phyloP scores from a whole-genome alignment of 192 early-diverging fungal species.

The Podila epigama region DNA sequence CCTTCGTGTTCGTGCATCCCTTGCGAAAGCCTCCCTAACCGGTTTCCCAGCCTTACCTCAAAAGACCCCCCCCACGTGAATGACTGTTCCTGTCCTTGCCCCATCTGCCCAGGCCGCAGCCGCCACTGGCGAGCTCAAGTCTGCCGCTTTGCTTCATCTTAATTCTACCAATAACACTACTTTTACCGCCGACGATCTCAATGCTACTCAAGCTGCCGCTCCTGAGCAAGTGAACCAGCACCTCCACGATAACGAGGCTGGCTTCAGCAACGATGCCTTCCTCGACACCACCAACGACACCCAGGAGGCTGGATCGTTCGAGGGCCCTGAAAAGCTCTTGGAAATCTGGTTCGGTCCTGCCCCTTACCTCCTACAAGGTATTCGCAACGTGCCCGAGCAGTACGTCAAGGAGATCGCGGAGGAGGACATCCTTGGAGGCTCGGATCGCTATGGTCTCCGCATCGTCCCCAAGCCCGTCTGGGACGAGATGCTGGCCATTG shows the following conservation, averaged over 20 bases:
- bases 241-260: conserved; percentile 38
- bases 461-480: conserved; percentile 78
- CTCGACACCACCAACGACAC: conserved; percentile 44
- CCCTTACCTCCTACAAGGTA: conserved; percentile 46
- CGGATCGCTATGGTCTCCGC: conserved; percentile 69
- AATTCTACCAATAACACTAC: conserved; percentile 17
- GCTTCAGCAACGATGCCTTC: conserved; percentile 39
- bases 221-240: conserved; percentile 15
- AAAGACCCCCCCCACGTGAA: conserved; percentile 51
- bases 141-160: conserved; percentile 40
- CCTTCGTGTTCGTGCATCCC: conserved; percentile 53
- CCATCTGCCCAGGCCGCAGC: conserved; percentile 37
- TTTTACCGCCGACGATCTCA: conserved; percentile 5
- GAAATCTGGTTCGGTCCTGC: conserved; percentile 93
- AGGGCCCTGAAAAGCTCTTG: conserved; percentile 98
- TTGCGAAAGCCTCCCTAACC: conserved; percentile 51
- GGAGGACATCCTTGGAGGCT: conserved; percentile 44
- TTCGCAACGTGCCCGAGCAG: conserved; percentile 27
- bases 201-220: neutral
- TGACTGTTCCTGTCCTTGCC: conserved; percentile 52
- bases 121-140: conserved; percentile 43
- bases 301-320: conserved; percentile 69
- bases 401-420: conserved; percentile 23
- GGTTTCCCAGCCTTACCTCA: conserved; percentile 45
- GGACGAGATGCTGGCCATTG: conserved; percentile 94